These are phyloP conservation scores for Zygosaccharomyces gambellarensis DNA, from an alignment of 805 yeast genomes.

Conservation along the genomic window DNA sequence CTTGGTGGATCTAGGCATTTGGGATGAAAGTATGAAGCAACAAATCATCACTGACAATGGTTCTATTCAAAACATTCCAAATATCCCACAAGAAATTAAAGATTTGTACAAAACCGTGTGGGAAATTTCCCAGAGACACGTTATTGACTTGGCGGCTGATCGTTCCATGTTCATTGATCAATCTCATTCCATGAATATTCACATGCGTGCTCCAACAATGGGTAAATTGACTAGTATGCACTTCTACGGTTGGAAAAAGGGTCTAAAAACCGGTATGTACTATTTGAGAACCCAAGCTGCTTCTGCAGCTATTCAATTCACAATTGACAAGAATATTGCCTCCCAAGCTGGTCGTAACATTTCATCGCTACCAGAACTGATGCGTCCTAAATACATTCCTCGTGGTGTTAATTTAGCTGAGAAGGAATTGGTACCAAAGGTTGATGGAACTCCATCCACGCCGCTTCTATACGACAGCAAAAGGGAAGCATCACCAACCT, in stretches of 20 bases:
- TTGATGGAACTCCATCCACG: conserved; percentile 3
- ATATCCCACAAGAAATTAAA: conserved; percentile 68
- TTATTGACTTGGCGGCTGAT: conserved; percentile 81
- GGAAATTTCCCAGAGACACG: conserved; percentile 82
- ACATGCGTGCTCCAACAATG: conserved; percentile 82
- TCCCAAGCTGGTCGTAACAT: conserved; percentile 71
- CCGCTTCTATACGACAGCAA: conserved; percentile 7
- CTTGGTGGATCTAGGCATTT: conserved; percentile 69
- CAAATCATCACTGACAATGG: conserved; percentile 72
- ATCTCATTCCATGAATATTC: conserved; percentile 87
- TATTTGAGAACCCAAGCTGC: conserved; percentile 96
- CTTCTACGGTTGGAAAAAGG: conserved; percentile 96
- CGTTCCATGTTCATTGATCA: conserved; percentile 84
- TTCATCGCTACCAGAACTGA: conserved; percentile 35
- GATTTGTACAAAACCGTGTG: conserved; percentile 87
- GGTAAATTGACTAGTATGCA: conserved; percentile 95
- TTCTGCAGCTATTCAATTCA: conserved; percentile 90
- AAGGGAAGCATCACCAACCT: conserved; percentile 35
- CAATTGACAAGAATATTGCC: conserved; percentile 81
- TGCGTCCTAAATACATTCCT: conserved; percentile 38
- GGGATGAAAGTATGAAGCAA: conserved; percentile 76
- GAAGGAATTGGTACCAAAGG: conserved; percentile 12
- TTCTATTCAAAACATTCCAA: conserved; percentile 68
- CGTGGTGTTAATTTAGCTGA: conserved; percentile 18
- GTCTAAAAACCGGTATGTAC: conserved; percentile 95